Percentiles rank a stretch among this genome's conserved stretches.
Conservation (phyloP, 2,329 filamentous ascomycete species). For the Colletotrichum caudatum region DNA sequence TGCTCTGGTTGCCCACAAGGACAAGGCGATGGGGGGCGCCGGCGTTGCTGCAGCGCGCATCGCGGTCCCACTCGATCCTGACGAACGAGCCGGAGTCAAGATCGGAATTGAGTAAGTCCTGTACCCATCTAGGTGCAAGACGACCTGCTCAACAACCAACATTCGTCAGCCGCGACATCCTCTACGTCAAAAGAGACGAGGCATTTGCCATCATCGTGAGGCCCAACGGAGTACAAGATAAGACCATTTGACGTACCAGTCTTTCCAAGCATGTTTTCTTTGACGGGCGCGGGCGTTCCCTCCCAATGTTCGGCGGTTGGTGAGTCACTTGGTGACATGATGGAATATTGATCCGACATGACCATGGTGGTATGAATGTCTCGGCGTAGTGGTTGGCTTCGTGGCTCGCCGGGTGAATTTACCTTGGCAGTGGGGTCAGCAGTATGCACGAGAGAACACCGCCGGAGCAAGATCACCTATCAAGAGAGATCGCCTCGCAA, state of each 20-base stretch:
- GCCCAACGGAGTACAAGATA: not conserved
- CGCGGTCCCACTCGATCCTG: constrained; percentile 49
- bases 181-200: not conserved
- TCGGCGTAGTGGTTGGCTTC: not conserved
- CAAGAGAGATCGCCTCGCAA: not conserved
- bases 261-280: constrained; percentile 33
- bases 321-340: constrained; percentile 32
- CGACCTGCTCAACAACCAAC: constrained; percentile 38
- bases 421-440: not conserved
- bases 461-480: not conserved
- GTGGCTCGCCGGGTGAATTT: not conserved
- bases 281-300: constrained; percentile 23
- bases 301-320: constrained; percentile 34
- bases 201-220: too few relatives aligned
- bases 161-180: not conserved
- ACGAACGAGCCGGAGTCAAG: constrained; percentile 48
- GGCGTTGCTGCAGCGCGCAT: constrained; percentile 48
- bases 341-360: constrained; percentile 3
- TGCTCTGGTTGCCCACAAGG: constrained; percentile 53
- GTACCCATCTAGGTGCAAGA: constrained; percentile 57
- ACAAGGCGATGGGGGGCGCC: constrained; percentile 50
- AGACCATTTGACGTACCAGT: constrained; percentile 16
- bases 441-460: not conserved
- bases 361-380: not conserved
- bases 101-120: constrained; percentile 55